A percentile compares a stretch with the other conserved stretches of the same genome.
Conservation (phyloP, 1,284 basidiomycete genomes). For the Porogramme epimiltina region DNA sequence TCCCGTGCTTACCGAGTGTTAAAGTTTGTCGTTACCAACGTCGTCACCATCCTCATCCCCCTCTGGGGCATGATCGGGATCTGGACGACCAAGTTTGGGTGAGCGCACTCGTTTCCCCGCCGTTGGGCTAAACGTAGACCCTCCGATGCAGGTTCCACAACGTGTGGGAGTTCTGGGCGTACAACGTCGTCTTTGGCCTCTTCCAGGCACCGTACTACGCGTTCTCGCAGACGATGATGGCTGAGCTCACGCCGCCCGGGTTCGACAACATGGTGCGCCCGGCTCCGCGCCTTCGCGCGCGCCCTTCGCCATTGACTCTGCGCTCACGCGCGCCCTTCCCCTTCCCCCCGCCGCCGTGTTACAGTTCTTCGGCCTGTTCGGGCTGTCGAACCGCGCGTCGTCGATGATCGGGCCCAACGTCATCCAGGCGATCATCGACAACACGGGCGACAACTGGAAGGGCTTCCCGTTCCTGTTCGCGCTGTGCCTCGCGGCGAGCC, state of each 20-base stretch:
- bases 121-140: slow-evolving; percentile 2
- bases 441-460: slow-evolving; percentile 73
- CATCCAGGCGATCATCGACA: slow-evolving; percentile 78
- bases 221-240: slow-evolving; percentile 87
- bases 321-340: too few species aligned
- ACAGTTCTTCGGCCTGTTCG: slow-evolving; percentile 82
- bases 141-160: slow-evolving; percentile 69
- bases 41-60: slow-evolving; percentile 76
- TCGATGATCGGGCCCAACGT: slow-evolving; percentile 82
- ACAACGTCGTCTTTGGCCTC: slow-evolving; percentile 80
- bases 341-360: background rate
- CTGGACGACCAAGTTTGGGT: slow-evolving; percentile 78
- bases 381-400: slow-evolving; percentile 80
- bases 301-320: background rate
- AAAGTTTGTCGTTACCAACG: slow-evolving; percentile 76
- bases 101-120: slow-evolving; percentile 18
- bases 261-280: slow-evolving; percentile 75
- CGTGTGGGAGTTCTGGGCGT: slow-evolving; percentile 84
- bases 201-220: slow-evolving; percentile 90
- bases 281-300: background rate
- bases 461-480: slow-evolving; percentile 86
- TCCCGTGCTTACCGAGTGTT: background rate
- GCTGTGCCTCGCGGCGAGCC: slow-evolving; percentile 61
- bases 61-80: slow-evolving; percentile 89
- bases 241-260: slow-evolving; percentile 79